Conservation (phyloP, 140 eudicot species). For the Oenanthe javanica region DNA sequence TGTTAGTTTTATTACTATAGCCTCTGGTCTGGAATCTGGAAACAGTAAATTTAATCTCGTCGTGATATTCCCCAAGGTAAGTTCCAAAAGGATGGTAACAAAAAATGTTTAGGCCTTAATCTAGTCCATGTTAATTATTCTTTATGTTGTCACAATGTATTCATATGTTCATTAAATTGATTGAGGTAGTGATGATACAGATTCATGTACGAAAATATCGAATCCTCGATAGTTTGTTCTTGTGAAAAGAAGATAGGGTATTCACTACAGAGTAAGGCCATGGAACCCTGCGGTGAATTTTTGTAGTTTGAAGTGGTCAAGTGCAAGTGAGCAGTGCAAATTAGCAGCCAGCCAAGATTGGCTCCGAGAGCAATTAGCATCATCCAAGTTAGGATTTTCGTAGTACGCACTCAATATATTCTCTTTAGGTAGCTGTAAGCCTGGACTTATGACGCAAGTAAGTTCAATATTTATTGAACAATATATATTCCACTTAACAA, state of each 20-base stretch:
- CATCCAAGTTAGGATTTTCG: neutral
- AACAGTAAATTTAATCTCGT: neutral
- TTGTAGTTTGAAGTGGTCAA: neutral
- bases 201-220: too few relatives aligned
- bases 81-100: neutral
- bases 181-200: neutral
- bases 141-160: neutral
- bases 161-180: neutral
- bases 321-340: neutral
- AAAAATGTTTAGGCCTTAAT: neutral
- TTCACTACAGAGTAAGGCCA: neutral
- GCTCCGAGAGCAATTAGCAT: neutral
- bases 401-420: neutral
- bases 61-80: neutral
- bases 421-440: neutral
- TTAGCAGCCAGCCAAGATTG: neutral
- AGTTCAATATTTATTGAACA: neutral
- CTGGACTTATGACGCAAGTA: neutral
- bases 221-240: too few relatives aligned
- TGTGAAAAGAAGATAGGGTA: neutral
- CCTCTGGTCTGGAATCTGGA: neutral
- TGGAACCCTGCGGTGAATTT: neutral
- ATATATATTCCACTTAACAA: neutral
- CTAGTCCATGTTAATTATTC: slow-evolving; percentile 1
- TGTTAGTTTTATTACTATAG: neutral